Base-by-base conservation (phyloP, 2,329 filamentous ascomycete species). In the Botrytis tulipae region DNA sequence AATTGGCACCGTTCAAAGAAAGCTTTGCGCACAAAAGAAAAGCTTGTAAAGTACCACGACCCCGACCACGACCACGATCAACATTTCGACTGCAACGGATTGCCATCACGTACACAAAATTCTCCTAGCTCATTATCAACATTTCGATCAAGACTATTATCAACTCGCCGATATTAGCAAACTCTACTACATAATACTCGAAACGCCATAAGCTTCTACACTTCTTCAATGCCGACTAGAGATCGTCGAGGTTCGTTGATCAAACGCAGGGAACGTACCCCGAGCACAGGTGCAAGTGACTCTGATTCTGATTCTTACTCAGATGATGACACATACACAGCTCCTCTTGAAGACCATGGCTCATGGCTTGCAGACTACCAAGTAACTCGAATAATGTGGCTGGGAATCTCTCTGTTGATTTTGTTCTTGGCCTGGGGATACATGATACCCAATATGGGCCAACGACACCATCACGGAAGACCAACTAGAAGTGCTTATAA, bases 391-490 rank as follows among this genome's bases (percentile, higher is more conserved):
- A 12, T 4, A 9, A 22, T 46, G 18, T 65, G 10, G 10, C 20
- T 20, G 5, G 29, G 29, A 65, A 4, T 22, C 18, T 4, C 2
- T 32, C 9, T 65, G n/a, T 20, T 46, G 12, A 35, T 16, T 32
- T 3, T 46, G 3, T 22, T 29, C 18, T 25, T 14, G 16, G 46
- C 22, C 16, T 65, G 42, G 62, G 7, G 2, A 10, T 65, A 46
- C 46, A 8, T 35, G 1, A n/a, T 42, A 3, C 29, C n/a, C 2
- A 46, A 46, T 35, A 22, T 46, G 1, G 7, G 20, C 5, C 4
- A 3, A 22, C 6, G 3, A 10, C 0, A 0, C 9, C 18, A 4
- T 22, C 18, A 22, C 8, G 16, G 9, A 4, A n/a, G 5, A 51
- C 48, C 6, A n/a, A n/a, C 6, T 14, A 51, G 12, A n/a, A 20